phyloP scores from a whole-genome alignment of 176 grass and related monocot genomes.

The Triticum urartu region DNA sequence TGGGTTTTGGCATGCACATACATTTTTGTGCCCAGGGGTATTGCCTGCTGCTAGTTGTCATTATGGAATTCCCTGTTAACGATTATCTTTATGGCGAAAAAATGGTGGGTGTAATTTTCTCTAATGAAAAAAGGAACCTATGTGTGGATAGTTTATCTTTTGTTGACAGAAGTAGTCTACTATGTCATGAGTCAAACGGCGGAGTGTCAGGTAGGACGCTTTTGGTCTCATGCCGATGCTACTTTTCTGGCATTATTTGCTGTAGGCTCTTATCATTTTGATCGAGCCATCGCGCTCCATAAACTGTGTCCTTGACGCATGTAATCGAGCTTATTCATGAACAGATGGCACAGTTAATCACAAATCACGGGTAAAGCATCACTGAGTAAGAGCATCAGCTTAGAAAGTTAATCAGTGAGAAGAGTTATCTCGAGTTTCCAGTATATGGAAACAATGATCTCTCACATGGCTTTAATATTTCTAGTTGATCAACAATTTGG shows the following conservation, averaged over 20 bases:
- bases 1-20: neutral
- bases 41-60: neutral
- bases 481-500: neutral
- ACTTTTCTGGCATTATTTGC: neutral
- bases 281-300: neutral
- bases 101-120: neutral
- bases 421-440: neutral
- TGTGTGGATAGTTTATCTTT: neutral
- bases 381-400: neutral
- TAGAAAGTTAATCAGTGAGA: neutral
- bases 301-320: neutral
- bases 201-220: neutral
- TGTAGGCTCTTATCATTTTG: conserved; percentile 12
- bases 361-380: neutral
- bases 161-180: neutral
- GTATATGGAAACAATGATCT: neutral
- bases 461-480: neutral
- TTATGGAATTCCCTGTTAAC: neutral
- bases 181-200: neutral
- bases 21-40: neutral
- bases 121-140: neutral
- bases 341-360: neutral
- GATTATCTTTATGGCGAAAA: neutral
- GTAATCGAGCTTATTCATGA: neutral
- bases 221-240: neutral